Base-by-base conservation (phyloP, 345 rosid species). In the Linum tenue region DNA sequence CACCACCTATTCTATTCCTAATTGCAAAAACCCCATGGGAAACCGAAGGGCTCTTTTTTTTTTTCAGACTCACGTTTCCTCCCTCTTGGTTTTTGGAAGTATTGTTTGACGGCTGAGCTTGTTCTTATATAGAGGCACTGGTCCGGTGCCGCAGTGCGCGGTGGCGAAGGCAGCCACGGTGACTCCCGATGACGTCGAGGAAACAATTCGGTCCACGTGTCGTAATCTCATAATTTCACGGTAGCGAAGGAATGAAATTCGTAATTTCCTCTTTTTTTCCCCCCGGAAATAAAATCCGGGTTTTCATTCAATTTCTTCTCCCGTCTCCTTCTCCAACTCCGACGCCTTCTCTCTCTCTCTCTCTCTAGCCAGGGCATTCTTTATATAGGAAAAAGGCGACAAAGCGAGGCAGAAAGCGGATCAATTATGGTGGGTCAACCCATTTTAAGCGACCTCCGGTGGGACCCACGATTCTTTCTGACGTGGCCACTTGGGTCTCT, bases 401-500 rank as follows among this genome's bases (percentile, higher is more conserved):
- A 56, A 56, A 16, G 36, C 3, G 59, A n/a, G 37, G 37, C 64
- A n/a, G 63, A 59, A 73, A 42, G 69, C 5, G 11, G 73, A 38
- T 68, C 70, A 62, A 55, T 72, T 65, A 50, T 76, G 72, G 82
- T 76, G 83, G 85, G 85, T 78, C 81, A 75, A 76, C 74, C 80
- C 39, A 22, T 16, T 73, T 72, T 59, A 64, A 22, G 31, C 50
- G 10, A 7, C 50, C 9, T 11, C 6, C 35, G 16, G 73, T 40
- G 80, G 85, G 75, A 43, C 76, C 74, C 31, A 22, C 31, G 31
- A 22, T 22, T 22, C 31, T 0, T 1, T 73, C 76, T 68, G 76
- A 84, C 83, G 86, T 86, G 97, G 90, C 83, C 64, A 72, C 69
- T 31, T 16, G 16, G 69, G 73, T 77, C 55, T 60, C 14, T 22